These are phyloP conservation scores for Aureococcus anophagefferens DNA, from an alignment of 108 stramenopile species.

Conservation along the genomic window DNA sequence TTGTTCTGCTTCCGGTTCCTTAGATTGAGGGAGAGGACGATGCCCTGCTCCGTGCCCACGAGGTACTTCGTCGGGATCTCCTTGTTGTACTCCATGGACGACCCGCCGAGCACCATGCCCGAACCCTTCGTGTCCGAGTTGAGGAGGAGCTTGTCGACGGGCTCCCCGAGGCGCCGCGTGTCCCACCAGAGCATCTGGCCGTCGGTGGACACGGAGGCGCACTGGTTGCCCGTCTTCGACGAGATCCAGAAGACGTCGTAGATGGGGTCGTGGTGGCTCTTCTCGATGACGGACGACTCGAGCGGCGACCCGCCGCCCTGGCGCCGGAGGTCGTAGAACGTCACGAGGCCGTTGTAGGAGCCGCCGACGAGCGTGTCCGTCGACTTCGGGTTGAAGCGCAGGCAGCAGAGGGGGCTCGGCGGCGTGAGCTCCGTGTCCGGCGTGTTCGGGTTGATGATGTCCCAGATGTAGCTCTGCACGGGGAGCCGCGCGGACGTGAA, in stretches of 20 bases:
- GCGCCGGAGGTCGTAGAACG: conserved; percentile 67
- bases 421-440: conserved; percentile 66
- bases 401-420: conserved; percentile 62
- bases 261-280: conserved; percentile 78
- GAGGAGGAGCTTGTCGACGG: conserved; percentile 51
- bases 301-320: conserved; percentile 31
- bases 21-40: conserved; percentile 63
- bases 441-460: conserved; percentile 71
- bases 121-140: conserved; percentile 52
- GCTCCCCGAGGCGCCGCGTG: conserved; percentile 64
- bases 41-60: conserved; percentile 76
- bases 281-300: conserved; percentile 62
- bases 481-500: conserved; percentile 24
- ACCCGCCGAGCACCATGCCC: conserved; percentile 62
- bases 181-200: conserved; percentile 83
- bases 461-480: conserved; percentile 70
- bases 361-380: conserved; percentile 66
- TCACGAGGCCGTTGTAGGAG: conserved; percentile 72
- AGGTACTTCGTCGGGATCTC: conserved; percentile 78
- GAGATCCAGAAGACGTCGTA: conserved; percentile 77
- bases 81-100: conserved; percentile 67
- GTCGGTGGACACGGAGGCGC: conserved; percentile 69
- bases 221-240: conserved; percentile 73
- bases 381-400: conserved; percentile 73
- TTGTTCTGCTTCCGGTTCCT: conserved; percentile 68